These are phyloP conservation scores for Acanthamoeba royreba DNA, from an alignment of 208 protist species.

Conservation along the genomic window DNA sequence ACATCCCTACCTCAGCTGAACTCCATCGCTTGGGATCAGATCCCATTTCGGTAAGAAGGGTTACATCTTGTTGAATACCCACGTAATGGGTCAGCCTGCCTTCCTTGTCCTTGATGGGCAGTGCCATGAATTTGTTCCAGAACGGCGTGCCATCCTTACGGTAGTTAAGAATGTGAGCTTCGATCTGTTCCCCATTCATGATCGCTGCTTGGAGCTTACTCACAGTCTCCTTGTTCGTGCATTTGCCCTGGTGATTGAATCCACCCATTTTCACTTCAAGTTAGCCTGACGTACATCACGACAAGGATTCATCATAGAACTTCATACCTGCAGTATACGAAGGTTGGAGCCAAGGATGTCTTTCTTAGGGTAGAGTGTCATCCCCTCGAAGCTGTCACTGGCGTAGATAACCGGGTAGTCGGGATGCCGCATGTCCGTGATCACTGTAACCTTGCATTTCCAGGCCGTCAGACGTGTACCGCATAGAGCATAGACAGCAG, in stretches of 20 bases:
- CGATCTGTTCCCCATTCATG: background rate
- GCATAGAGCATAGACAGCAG: background rate
- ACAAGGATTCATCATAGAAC: too few species aligned
- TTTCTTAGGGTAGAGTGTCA: conserved; percentile 10
- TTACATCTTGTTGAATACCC: conserved; percentile 23
- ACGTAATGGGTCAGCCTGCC: background rate
- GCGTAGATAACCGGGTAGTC: conserved; percentile 12
- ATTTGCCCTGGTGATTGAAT: conserved; percentile 14
- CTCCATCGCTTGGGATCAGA: background rate
- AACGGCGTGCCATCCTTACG: conserved; percentile 54
- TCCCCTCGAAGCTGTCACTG: conserved; percentile 6
- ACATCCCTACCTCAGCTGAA: conserved; percentile 20
- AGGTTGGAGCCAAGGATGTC: conserved; percentile 13
- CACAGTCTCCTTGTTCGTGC: conserved; percentile 16
- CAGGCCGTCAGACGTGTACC: background rate
- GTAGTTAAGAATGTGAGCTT: conserved; percentile 54
- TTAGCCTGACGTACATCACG: too few species aligned
- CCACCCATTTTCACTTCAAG: too few species aligned
- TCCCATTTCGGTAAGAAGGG: background rate
- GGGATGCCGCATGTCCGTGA: background rate
- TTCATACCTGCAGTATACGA: background rate
- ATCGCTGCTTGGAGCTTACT: background rate
- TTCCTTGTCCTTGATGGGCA: background rate
- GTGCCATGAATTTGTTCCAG: conserved; percentile 50
- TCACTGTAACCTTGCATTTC: background rate